phyloP scores from a whole-genome alignment of 305 asterid species.

The Salvia sclarea region DNA sequence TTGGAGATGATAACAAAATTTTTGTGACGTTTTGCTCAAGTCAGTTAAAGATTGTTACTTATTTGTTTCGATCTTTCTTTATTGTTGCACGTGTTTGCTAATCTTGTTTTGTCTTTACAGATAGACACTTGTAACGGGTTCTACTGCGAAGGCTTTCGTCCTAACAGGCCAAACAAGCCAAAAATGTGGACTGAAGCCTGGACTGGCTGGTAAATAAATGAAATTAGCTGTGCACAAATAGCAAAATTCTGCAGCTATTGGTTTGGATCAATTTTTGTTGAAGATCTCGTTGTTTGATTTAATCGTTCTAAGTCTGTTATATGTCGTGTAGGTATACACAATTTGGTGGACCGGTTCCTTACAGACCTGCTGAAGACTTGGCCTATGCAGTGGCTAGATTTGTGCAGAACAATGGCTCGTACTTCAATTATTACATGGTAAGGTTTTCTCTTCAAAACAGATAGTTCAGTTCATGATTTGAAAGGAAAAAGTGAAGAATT shows the following conservation, averaged over 20 bases:
- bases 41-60: background rate
- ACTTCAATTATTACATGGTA: conserved; percentile 94
- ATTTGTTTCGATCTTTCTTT: background rate
- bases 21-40: background rate
- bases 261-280: background rate
- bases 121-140: conserved; percentile 86
- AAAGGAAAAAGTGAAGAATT: background rate
- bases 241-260: background rate
- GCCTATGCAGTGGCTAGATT: conserved; percentile 92
- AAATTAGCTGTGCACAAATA: background rate
- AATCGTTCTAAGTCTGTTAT: background rate
- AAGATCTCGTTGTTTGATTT: background rate
- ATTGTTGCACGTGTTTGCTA: background rate
- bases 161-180: conserved; percentile 72
- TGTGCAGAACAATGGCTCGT: conserved; percentile 88
- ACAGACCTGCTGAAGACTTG: conserved; percentile 84
- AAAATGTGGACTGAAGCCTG: conserved; percentile 93
- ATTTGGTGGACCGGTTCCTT: conserved; percentile 72
- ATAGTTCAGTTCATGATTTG: background rate
- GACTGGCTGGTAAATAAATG: conserved; percentile 72
- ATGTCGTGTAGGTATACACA: conserved; percentile 60
- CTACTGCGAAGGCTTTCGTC: conserved; percentile 78
- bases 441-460: conserved; percentile 17
- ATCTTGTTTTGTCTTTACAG: conserved; percentile 37
- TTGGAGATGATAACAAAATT: background rate